Evolutionary conservation across 2,329 filamentous ascomycete species (phyloP), one percentile per base, ranked within the genome.

Genomic region (Talaromyces sp.): DNA sequence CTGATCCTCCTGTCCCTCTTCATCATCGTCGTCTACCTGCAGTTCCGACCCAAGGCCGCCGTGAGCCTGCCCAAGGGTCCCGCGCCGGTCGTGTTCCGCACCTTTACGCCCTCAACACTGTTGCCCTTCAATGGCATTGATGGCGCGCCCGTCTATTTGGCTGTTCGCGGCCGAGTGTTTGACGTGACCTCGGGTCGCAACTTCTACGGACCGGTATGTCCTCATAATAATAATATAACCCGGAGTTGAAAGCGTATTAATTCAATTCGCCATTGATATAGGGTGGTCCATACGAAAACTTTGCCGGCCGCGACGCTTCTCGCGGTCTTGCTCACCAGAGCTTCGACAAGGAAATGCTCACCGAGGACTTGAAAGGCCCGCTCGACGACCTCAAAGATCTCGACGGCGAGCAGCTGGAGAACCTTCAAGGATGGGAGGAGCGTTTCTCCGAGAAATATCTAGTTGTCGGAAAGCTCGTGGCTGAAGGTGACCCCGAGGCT

Each of bases 281-380:
- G 76, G 93, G 92, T 12, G 94, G 94, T 0, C 92, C 94, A 1
- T 99, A 99, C 76, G 88, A 89, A 75, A 98, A 98, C 80, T 99
- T 99, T 73, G 95, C 95, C 0, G 95, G 95, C 0, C 83, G 93
- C 44, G 95, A 99, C 77, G 95, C 95, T 23, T 92, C 86, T 66
- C 85, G 94, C 58, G 95, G 95, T 0, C 79, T 99, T 63, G 94
- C 95, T 1, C 91, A 86, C 75, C 91, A 93, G 63, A 96, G 91
- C 79, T 98, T 99, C 75, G 95, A 97, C 73, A 87, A 91, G 81
- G 90, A 93, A 6, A 96, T 98, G 92, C 79, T 98, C 78, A 98
- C 95, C 18, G 87, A 94, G 81, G 90, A 97, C 75, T 79, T 98
- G 60, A 86, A 95, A 61, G 94, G 86, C 0, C 91, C 92, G 52